Conservation (phyloP, 257 asterid genomes). For the Capsicum baccatum region DNA sequence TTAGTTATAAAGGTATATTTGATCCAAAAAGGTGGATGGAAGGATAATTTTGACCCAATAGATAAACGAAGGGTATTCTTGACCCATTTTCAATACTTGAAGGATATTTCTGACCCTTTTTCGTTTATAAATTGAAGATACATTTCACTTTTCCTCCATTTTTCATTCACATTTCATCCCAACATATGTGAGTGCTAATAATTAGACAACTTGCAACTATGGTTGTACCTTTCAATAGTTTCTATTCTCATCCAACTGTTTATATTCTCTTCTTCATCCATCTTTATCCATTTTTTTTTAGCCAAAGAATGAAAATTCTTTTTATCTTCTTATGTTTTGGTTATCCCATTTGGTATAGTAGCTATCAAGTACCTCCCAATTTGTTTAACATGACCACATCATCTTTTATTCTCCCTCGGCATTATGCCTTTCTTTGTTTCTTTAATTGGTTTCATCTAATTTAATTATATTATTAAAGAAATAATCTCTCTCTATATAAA, state of each 20-base stretch:
- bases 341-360: neutral
- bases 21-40: too few species aligned
- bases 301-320: neutral
- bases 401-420: neutral
- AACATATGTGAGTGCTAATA: neutral
- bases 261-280: neutral
- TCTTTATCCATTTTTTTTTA: neutral
- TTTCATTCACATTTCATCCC: too few species aligned
- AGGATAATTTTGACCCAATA: too few species aligned
- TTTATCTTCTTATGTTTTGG: neutral
- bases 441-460: conserved; percentile 4
- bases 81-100: too few species aligned
- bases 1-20: too few species aligned
- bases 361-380: neutral
- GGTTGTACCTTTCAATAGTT: conserved; percentile 19
- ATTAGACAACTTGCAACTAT: conserved; percentile 20
- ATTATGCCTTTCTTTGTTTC: conserved; percentile 21
- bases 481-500: neutral
- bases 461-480: neutral
- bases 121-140: too few species aligned
- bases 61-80: too few species aligned
- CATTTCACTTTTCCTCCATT: too few species aligned
- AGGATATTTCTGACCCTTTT: too few species aligned
- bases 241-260: conserved; percentile 24
- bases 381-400: neutral